These are phyloP conservation scores for Fusarium neocosmosporiellum DNA, from an alignment of 2,329 filamentous ascomycete species.

Conservation along the genomic window DNA sequence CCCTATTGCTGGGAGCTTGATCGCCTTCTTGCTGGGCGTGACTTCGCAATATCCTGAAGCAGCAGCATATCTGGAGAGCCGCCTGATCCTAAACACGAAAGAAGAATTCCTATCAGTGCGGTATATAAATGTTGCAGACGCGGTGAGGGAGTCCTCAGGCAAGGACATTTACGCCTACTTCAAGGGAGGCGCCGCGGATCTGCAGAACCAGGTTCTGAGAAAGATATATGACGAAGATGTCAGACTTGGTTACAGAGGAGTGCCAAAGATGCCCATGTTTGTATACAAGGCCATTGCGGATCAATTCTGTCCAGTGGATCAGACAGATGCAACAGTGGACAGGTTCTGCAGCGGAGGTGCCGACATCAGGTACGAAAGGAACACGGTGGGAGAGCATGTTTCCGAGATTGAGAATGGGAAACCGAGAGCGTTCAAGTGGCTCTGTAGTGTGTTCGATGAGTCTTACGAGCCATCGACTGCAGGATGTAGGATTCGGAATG, in stretches of 20 bases:
- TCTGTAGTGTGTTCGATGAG: conserved; percentile 26
- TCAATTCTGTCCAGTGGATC: conserved; percentile 54
- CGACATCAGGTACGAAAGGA: conserved; percentile 57
- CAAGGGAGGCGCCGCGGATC: conserved; percentile 36
- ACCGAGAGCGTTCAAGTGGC: conserved; percentile 14
- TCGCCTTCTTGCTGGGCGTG: conserved; percentile 28
- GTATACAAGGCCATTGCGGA: conserved; percentile 62
- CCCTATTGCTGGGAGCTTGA: conserved; percentile 16
- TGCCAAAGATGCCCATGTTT: conserved; percentile 60
- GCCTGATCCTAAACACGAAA: conserved; percentile 10
- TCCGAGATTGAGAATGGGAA: conserved; percentile 37
- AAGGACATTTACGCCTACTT: conserved; percentile 47
- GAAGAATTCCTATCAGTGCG: conserved; percentile 17
- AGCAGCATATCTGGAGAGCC: conserved; percentile 19
- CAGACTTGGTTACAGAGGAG: conserved; percentile 49
- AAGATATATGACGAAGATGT: conserved; percentile 44
- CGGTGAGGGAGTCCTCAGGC: conserved; percentile 31
- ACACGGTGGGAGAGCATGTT: conserved; percentile 56
- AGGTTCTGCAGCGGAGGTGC: conserved; percentile 54
- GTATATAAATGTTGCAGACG: conserved; percentile 9
- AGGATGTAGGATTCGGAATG: not conserved
- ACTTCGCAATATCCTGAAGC: conserved; percentile 32
- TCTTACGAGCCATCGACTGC: conserved; percentile 19
- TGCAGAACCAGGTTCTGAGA: conserved; percentile 35
- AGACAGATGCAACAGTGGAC: conserved; percentile 56